Conservation (phyloP, 352 stramenopile genomes). For the Globisporangium okanoganense region DNA sequence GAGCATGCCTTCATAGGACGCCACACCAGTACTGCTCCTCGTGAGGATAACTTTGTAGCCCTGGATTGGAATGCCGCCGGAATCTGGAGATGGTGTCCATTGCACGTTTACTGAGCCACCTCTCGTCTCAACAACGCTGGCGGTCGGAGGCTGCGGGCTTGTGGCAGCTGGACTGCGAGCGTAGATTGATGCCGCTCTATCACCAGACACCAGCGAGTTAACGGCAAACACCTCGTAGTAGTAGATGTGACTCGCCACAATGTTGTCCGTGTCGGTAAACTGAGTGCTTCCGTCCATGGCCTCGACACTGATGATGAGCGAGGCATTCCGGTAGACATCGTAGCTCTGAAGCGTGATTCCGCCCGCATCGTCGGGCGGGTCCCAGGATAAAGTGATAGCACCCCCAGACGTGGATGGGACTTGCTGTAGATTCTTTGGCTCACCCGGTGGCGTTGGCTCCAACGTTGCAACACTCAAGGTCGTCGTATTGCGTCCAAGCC, state of each 20-base stretch:
- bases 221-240: slow-evolving; percentile 35
- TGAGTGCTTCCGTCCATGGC: neutral
- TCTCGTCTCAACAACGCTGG: slow-evolving; percentile 17
- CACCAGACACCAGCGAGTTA: slow-evolving; percentile 21
- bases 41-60: slow-evolving; percentile 20
- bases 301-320: slow-evolving; percentile 9
- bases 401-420: slow-evolving; percentile 32
- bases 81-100: slow-evolving; percentile 23
- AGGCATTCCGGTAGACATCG: slow-evolving; percentile 31
- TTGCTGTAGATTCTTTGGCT: slow-evolving; percentile 31
- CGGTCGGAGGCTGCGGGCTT: slow-evolving; percentile 13
- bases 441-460: slow-evolving; percentile 21
- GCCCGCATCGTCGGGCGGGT: slow-evolving; percentile 31
- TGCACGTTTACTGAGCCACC: slow-evolving; percentile 25
- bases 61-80: slow-evolving; percentile 25
- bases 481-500: slow-evolving; percentile 31
- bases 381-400: slow-evolving; percentile 34
- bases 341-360: slow-evolving; percentile 37
- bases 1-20: slow-evolving; percentile 17
- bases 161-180: slow-evolving; percentile 20
- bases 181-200: slow-evolving; percentile 6
- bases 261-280: slow-evolving; percentile 26
- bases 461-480: slow-evolving; percentile 28
- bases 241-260: slow-evolving; percentile 30
- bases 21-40: slow-evolving; percentile 10